Base-by-base conservation (phyloP, 1,284 basidiomycete species). In the Cutaneotrichosporon cyanovorans region DNA sequence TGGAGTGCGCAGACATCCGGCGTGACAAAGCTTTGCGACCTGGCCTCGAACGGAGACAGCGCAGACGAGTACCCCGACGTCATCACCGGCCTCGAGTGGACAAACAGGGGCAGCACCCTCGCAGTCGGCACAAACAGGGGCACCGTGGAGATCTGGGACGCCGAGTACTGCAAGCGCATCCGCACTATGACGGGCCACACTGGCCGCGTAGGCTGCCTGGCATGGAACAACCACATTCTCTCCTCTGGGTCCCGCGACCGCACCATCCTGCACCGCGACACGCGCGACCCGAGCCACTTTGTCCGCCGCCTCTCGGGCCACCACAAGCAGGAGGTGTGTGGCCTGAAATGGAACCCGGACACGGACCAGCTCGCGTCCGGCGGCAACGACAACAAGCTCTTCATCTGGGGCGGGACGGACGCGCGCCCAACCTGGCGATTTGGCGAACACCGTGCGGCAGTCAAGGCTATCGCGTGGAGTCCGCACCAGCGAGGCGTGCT, bases 371-470 rank as follows among this genome's bases (percentile, higher is more conserved):
- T 98, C 2, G 93, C 93, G 4, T 90, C 86, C 53, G 93, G 95
- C 1, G 93, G 93, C 0, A 98, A 98, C 70, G 95, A 98, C 73
- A 98, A 98, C 74, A 93, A 95, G 73, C 84, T 98, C 9, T 90
- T 89, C 60, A 88, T 98, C 45, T 98, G 93, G 90, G 90, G 95
- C 73, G 74, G 73, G 39, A 66, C 68, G 0, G 77, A 77, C 4
- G 75, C 78, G 30, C 72, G 78, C 21, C 92, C 92, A 1, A 73
- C 96, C 14, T 91, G 85, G 80, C 87, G 89, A 62, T 98, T 97
- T 69, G 87, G 89, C 47, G 88, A 97, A 56, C 95, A 98, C 65
- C 87, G 85, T 3, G 93, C 95, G 0, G 93, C 93, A 0, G 91
- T 98, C 53, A 98, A 98, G 67, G 93, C 95, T 2, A 83, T 98